Evolutionary conservation across 75 land plant genomes (phyloP).

Genomic region (Cryptomeria japonica): DNA sequence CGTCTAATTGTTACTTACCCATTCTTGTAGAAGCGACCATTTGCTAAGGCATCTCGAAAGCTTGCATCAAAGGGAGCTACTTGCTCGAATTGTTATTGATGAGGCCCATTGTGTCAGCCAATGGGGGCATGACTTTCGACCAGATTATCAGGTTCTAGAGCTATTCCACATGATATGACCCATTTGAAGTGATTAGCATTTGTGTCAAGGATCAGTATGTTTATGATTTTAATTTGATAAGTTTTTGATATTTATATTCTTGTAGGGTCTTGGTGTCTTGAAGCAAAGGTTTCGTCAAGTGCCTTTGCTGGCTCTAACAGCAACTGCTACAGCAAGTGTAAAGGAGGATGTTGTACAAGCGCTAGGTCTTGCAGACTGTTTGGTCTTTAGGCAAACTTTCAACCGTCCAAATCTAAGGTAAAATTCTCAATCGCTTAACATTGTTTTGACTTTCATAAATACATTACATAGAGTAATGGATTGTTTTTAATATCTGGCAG

Average conservation of each 20-base stretch:
- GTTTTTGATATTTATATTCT: background rate
- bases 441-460: background rate
- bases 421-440: background rate
- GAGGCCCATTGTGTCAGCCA: constrained; percentile 99
- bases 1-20: background rate
- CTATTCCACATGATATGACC: background rate
- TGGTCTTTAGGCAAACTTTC: constrained; percentile 92
- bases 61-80: constrained; percentile 59
- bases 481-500: constrained; percentile 35
- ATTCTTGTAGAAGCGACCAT: constrained; percentile 75
- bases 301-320: constrained; percentile 91
- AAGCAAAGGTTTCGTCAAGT: constrained; percentile 80
- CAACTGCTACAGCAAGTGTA: constrained; percentile 95
- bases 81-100: constrained; percentile 93
- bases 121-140: constrained; percentile 99
- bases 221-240: background rate
- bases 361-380: constrained; percentile 81
- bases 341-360: constrained; percentile 99
- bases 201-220: background rate
- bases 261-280: constrained; percentile 88
- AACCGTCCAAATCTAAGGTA: constrained; percentile 92
- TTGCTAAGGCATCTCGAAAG: constrained; percentile 73
- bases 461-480: constrained; percentile 2
- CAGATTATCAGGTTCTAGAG: constrained; percentile 89
- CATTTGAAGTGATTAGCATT: background rate